Evolutionary conservation across 306 rosid species (phyloP).

Genomic region (Vachellia pachyceras): DNA sequence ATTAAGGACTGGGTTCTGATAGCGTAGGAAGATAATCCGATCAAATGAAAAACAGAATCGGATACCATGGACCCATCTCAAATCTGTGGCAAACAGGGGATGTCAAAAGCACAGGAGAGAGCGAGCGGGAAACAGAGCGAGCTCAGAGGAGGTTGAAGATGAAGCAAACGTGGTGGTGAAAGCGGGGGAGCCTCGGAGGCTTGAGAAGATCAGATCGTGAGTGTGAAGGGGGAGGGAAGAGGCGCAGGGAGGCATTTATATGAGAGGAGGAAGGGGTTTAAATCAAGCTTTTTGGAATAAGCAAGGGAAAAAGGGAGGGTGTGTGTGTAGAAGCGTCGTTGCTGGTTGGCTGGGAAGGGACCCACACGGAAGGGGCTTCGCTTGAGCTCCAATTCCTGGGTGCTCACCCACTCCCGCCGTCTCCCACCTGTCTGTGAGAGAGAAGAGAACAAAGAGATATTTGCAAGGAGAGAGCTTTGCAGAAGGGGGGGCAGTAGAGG

Average conservation of each 20-base stretch:
- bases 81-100: slow-evolving; percentile 11
- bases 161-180: neutral
- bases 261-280: slow-evolving; percentile 55
- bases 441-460: neutral
- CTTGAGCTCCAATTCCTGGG: slow-evolving; percentile 48
- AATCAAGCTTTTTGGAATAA: neutral
- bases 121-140: slow-evolving; percentile 45
- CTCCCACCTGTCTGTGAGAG: neutral
- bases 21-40: slow-evolving; percentile 44
- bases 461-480: slow-evolving; percentile 10
- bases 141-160: neutral
- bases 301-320: neutral
- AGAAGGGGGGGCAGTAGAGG: slow-evolving; percentile 23
- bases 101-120: slow-evolving; percentile 24
- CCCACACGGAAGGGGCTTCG: slow-evolving; percentile 52
- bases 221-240: neutral
- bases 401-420: slow-evolving; percentile 6
- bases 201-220: neutral
- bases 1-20: slow-evolving; percentile 40
- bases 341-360: slow-evolving; percentile 60
- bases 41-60: slow-evolving; percentile 62
- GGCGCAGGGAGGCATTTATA: slow-evolving; percentile 46
- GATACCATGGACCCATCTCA: slow-evolving; percentile 54
- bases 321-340: slow-evolving; percentile 41
- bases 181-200: slow-evolving; percentile 28